Percentiles rank a stretch among this genome's conserved stretches.
Evolutionary conservation across 768 basidiomycete genomes (phyloP).

Genomic region (Nevesoporus exiguus): DNA sequence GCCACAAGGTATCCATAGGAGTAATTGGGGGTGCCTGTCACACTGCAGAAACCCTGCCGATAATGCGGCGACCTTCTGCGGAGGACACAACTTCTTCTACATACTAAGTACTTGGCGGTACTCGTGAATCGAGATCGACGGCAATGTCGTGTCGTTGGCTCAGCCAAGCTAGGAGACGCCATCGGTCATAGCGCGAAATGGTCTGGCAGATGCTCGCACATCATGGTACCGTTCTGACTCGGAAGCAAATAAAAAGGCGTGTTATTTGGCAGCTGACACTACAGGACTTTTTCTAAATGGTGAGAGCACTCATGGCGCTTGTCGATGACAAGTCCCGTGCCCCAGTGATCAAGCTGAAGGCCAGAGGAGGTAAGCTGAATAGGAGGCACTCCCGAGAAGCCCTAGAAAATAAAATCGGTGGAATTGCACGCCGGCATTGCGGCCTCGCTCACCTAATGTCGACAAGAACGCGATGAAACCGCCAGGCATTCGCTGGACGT

Average conservation of each 20-base stretch:
- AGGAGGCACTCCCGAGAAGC: conserved; percentile 29
- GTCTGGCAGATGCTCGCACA: neutral
- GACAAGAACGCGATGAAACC: conserved; percentile 15
- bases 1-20: conserved; percentile 23
- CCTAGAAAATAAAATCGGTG: conserved; percentile 11
- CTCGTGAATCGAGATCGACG: neutral
- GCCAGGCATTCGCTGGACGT: conserved; percentile 21
- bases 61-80: neutral
- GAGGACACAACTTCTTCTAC: conserved; percentile 1
- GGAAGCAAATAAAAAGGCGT: neutral
- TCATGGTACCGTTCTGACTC: neutral
- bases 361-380: conserved; percentile 27
- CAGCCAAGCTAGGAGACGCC: neutral
- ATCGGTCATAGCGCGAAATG: neutral
- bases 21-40: conserved; percentile 10
- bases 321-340: neutral
- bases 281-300: neutral
- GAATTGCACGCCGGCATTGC: neutral
- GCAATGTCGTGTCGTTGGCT: neutral
- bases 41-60: neutral
- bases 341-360: conserved; percentile 11
- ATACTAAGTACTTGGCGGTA: neutral
- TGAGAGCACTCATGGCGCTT: neutral
- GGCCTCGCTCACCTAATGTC: conserved; percentile 16
- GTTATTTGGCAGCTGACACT: neutral